These are phyloP conservation scores for Tetraselmis striata DNA, from an alignment of 139 green algal genomes.

Conservation along the genomic window DNA sequence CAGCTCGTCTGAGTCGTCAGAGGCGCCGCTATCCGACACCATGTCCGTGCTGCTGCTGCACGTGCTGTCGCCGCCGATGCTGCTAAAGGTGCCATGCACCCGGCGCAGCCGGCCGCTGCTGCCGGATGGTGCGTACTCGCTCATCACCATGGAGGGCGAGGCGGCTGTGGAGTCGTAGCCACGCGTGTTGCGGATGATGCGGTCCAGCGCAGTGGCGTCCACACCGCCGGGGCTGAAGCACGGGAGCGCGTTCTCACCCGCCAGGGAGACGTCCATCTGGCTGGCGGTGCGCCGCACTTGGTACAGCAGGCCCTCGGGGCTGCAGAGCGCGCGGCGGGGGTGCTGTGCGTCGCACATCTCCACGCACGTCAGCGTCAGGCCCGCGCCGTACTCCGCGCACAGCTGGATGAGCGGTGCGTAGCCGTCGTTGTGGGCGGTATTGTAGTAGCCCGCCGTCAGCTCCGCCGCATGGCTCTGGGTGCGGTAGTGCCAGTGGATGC, in stretches of 20 bases:
- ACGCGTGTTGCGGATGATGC: slow-evolving; percentile 62
- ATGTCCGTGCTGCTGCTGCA: slow-evolving; percentile 9
- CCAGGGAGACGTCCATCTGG: slow-evolving; percentile 54
- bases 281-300: slow-evolving; percentile 33
- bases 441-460: slow-evolving; percentile 95
- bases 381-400: slow-evolving; percentile 57
- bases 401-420: slow-evolving; percentile 70
- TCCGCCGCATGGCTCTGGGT: slow-evolving; percentile 82
- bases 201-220: slow-evolving; percentile 58
- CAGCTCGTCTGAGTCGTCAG: neutral
- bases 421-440: slow-evolving; percentile 67
- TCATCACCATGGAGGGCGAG: neutral
- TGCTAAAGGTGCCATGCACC: neutral
- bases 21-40: neutral
- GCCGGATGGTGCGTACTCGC: neutral
- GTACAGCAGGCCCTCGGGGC: slow-evolving; percentile 79
- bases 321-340: slow-evolving; percentile 69
- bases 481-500: slow-evolving; percentile 90
- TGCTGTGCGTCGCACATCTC: slow-evolving; percentile 97
- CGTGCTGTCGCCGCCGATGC: slow-evolving; percentile 5
- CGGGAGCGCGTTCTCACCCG: slow-evolving; percentile 90
- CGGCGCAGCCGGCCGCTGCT: slow-evolving; percentile 7
- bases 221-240: slow-evolving; percentile 58
- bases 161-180: slow-evolving; percentile 13
- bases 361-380: slow-evolving; percentile 92